A percentile compares a stretch with the other conserved stretches of the same genome.
Conservation (phyloP, 371 early-diverging fungal genomes). For the Apophysomyces sp. region DNA sequence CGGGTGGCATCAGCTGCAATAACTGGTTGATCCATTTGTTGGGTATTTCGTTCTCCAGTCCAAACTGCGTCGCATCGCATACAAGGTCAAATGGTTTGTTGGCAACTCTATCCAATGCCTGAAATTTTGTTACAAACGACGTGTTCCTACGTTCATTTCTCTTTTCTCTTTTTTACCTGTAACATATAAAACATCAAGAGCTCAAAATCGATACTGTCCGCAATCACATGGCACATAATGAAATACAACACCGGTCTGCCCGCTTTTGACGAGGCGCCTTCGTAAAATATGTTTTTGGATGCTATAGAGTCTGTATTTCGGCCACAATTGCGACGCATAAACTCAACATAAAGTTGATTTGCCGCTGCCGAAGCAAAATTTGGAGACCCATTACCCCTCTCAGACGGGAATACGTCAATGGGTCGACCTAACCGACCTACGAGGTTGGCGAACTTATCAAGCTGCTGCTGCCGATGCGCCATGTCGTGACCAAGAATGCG, state of each 20-base stretch:
- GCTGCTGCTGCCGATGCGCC: conserved; percentile 47
- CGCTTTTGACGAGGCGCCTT: conserved; percentile 77
- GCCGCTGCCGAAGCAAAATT: conserved; percentile 50
- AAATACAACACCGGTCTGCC: conserved; percentile 83
- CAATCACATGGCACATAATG: conserved; percentile 73
- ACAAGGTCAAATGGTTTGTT: conserved; percentile 75
- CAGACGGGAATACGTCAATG: conserved; percentile 39
- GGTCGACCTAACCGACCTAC: conserved; percentile 87
- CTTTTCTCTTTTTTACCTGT: conserved; percentile 47
- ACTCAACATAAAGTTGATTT: conserved; percentile 72
- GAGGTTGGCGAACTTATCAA: conserved; percentile 78
- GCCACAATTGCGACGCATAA: conserved; percentile 76
- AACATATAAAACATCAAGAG: conserved; percentile 71
- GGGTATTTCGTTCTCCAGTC: conserved; percentile 80
- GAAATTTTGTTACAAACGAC: conserved; percentile 1
- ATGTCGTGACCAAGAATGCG: conserved; percentile 31
- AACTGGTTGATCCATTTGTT: conserved; percentile 75
- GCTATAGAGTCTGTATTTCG: conserved; percentile 64
- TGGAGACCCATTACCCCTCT: conserved; percentile 42
- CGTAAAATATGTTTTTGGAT: conserved; percentile 75
- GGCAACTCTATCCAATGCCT: conserved; percentile 58
- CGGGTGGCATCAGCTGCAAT: conserved; percentile 70
- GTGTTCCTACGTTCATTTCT: neutral
- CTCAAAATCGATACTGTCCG: conserved; percentile 84
- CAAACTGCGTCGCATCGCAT: conserved; percentile 82